Percentiles rank a stretch among this genome's conserved stretches.
Conservation (phyloP, 2,329 filamentous ascomycete species). For the Phialocephala subalpina region DNA sequence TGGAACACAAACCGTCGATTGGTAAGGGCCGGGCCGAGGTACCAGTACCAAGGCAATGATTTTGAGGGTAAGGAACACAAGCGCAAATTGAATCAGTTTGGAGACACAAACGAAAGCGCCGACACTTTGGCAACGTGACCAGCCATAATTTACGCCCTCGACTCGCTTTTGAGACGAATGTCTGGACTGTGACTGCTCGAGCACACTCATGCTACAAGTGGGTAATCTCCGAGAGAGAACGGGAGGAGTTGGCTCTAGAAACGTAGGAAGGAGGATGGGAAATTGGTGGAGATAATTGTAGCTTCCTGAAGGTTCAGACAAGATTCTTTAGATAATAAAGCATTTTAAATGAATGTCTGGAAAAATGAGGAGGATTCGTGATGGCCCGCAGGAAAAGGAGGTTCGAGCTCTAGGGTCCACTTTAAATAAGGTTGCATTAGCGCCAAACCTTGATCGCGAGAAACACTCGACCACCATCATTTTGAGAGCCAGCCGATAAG, state of each 20-base stretch:
- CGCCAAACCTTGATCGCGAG: neutral
- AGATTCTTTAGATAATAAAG: too few relatives aligned
- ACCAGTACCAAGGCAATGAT: neutral
- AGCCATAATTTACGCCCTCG: neutral
- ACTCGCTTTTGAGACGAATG: neutral
- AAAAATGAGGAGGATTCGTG: neutral
- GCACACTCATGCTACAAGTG: neutral
- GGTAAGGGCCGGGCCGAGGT: neutral
- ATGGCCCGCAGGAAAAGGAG: neutral
- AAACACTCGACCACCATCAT: neutral
- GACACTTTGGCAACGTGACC: neutral
- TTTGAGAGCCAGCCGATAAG: neutral
- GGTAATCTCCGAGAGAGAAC: constrained; percentile 2
- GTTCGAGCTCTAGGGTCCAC: neutral
- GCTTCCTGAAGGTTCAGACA: neutral
- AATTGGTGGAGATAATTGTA: neutral
- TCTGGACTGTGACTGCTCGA: neutral
- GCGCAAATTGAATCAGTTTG: neutral
- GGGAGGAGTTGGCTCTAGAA: neutral
- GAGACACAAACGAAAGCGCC: too few relatives aligned
- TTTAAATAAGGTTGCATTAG: constrained; percentile 4
- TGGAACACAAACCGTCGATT: neutral
- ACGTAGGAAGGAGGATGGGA: neutral
- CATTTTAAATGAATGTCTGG: too few relatives aligned
- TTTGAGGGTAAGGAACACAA: neutral